Evolutionary conservation across 495 filamentous ascomycete species (phyloP).

Genomic region (Aspergillus avenaceus): DNA sequence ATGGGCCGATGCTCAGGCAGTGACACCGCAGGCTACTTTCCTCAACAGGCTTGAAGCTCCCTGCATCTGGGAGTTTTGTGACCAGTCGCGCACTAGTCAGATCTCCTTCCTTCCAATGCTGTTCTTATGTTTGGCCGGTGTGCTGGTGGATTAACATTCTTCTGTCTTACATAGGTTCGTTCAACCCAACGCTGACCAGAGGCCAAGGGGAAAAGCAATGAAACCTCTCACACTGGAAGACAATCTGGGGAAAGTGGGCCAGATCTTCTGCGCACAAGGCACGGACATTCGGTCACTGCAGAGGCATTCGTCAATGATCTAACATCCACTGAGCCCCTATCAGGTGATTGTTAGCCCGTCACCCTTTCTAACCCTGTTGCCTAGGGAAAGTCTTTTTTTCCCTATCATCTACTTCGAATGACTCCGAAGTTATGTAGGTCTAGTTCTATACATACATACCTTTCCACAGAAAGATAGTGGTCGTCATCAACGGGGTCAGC

Average conservation of each 20-base stretch:
- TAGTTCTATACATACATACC: not conserved
- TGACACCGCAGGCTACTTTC: conserved; percentile 15
- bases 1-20: conserved; percentile 12
- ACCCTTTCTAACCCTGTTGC: not conserved
- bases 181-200: not conserved
- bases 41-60: conserved; percentile 3
- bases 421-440: not conserved
- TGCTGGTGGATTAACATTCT: not conserved
- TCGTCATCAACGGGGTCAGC: not conserved
- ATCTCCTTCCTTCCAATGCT: not conserved
- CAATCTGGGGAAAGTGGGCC: conserved; percentile 46
- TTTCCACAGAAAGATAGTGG: too few relatives aligned
- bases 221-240: conserved; percentile 8
- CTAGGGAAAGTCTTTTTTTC: not conserved
- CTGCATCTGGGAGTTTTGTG: conserved; percentile 9
- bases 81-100: conserved; percentile 6
- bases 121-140: not conserved
- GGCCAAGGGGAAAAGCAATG: conserved; percentile 11
- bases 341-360: not conserved
- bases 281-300: conserved; percentile 35
- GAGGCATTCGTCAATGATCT: conserved; percentile 15
- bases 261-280: conserved; percentile 33
- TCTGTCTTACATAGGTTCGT: not conserved
- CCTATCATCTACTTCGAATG: too few relatives aligned
- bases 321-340: not conserved